These are phyloP conservation scores for Ophiosphaerella herpotricha DNA, from an alignment of 2,329 filamentous ascomycete species.

Conservation along the genomic window DNA sequence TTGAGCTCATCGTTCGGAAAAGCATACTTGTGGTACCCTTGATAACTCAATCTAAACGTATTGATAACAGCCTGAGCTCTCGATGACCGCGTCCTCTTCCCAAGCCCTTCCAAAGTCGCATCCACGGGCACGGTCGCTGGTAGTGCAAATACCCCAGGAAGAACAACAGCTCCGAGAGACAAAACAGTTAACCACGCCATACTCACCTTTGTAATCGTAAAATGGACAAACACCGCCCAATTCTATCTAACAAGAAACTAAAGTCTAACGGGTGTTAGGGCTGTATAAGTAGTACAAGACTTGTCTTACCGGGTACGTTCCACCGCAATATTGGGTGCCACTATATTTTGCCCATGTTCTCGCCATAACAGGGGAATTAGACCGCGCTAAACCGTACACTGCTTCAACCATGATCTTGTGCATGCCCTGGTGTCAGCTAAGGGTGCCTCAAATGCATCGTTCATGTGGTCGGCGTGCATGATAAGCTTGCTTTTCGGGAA, in stretches of 20 bases:
- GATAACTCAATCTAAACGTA: slow-evolving; percentile 42
- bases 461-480: slow-evolving; percentile 12
- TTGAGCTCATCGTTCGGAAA: slow-evolving; percentile 77
- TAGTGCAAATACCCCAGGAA: slow-evolving; percentile 15
- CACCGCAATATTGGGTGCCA: slow-evolving; percentile 11
- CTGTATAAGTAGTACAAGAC: slow-evolving; percentile 1
- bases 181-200: slow-evolving; percentile 15
- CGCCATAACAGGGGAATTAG: neutral
- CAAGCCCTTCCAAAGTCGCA: neutral
- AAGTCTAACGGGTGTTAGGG: neutral
- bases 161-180: slow-evolving; percentile 9
- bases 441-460: neutral
- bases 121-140: slow-evolving; percentile 15
- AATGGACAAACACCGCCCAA: no score
- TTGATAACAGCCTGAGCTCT: slow-evolving; percentile 42
- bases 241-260: no score
- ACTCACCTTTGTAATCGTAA: neutral
- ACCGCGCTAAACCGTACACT: neutral
- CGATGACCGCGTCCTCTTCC: slow-evolving; percentile 14
- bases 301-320: slow-evolving; percentile 2
- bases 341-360: slow-evolving; percentile 5
- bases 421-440: neutral
- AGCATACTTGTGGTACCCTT: slow-evolving; percentile 69
- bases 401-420: neutral
- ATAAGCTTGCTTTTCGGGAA: slow-evolving; percentile 3